Evolutionary conservation across 2,329 filamentous ascomycete species (phyloP).

Genomic region (Mariannaea elegans): DNA sequence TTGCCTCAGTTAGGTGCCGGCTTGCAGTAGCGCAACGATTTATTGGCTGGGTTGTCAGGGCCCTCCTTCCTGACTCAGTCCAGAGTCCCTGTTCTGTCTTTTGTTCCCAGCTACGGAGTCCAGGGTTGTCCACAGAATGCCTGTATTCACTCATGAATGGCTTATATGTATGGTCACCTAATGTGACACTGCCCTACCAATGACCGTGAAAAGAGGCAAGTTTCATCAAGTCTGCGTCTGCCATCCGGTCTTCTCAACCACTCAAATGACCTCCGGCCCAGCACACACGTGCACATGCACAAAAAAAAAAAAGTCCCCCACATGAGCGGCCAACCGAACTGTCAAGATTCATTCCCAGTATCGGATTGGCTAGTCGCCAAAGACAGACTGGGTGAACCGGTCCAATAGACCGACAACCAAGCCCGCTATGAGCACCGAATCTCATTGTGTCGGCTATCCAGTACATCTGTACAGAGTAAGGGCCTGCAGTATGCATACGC

Average conservation of each 20-base stretch:
- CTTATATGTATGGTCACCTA: too few species aligned
- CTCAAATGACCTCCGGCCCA: too few species aligned
- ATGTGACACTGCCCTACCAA: too few species aligned
- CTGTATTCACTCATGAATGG: too few species aligned
- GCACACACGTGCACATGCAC: background rate
- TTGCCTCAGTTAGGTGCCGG: constrained; percentile 10
- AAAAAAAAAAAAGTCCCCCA: background rate
- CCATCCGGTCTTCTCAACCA: background rate
- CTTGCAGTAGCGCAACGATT: constrained; percentile 41
- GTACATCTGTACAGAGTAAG: too few species aligned
- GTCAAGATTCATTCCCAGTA: too few species aligned
- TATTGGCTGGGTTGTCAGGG: constrained; percentile 37
- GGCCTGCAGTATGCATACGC: background rate
- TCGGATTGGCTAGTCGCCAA: too few species aligned
- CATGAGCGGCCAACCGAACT: background rate
- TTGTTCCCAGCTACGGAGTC: too few species aligned
- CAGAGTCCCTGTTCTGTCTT: too few species aligned
- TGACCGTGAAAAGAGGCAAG: background rate
- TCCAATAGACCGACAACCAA: background rate
- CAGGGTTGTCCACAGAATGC: too few species aligned
- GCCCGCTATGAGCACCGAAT: too few species aligned
- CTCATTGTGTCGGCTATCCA: too few species aligned
- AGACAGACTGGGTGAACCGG: background rate
- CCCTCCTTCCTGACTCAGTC: background rate
- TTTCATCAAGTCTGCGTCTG: background rate